Percentiles rank a stretch among this genome's conserved stretches.
Evolutionary conservation across 345 rosid genomes (phyloP).

Genomic region (Acer yangbiense): DNA sequence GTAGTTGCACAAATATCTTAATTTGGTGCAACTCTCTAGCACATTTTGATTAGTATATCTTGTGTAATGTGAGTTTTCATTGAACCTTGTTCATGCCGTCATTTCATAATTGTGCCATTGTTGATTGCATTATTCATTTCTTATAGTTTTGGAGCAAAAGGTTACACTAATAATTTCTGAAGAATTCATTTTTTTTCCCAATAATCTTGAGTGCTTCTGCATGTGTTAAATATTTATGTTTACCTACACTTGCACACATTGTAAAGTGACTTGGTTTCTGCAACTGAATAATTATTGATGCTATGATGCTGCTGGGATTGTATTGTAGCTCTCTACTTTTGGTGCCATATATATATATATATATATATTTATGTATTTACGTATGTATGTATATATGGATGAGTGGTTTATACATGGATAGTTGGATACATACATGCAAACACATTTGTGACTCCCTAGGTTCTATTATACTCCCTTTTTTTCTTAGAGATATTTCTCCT

Average conservation of each 20-base stretch:
- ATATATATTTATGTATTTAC: not conserved
- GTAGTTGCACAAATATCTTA: not conserved
- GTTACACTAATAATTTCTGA: not conserved
- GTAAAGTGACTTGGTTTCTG: not conserved
- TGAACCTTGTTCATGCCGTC: not conserved
- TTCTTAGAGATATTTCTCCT: not conserved
- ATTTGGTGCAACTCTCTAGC: not conserved
- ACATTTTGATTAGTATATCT: not conserved
- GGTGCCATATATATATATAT: not conserved
- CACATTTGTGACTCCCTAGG: not conserved
- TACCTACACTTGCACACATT: not conserved
- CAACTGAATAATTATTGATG: not conserved
- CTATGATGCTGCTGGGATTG: not conserved
- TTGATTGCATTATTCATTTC: not conserved
- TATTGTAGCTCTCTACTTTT: not conserved
- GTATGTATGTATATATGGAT: not conserved
- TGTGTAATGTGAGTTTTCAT: not conserved
- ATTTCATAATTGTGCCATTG: not conserved
- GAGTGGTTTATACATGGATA: not conserved
- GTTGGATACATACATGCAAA: not conserved
- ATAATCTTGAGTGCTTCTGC: not conserved
- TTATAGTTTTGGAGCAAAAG: not conserved
- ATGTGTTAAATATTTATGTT: conserved; percentile 12
- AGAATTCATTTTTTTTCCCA: conserved; percentile 4
- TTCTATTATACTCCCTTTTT: not conserved